A percentile compares a stretch with the other conserved stretches of the same genome.
phyloP scores from a whole-genome alignment of 345 rosid species.

The Trapa bicornis region DNA sequence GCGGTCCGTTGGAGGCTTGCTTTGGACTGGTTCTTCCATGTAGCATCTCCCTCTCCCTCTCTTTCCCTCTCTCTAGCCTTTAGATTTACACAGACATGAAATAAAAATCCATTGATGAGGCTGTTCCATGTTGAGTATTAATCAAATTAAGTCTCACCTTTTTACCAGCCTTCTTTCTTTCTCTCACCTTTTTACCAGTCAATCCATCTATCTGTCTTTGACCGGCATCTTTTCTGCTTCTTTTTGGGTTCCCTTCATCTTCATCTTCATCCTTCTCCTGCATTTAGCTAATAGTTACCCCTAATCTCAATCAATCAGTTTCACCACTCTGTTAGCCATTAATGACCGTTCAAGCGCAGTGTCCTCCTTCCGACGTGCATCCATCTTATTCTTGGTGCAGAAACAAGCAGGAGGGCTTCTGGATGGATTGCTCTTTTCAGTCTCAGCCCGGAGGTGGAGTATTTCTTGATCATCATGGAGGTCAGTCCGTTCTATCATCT shows the following conservation, averaged over 20 bases:
- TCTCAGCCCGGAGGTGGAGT: slow-evolving; percentile 17
- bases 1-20: too few species aligned
- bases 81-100: not conserved
- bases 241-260: slow-evolving; percentile 1
- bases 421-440: slow-evolving; percentile 24
- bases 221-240: slow-evolving; percentile 26
- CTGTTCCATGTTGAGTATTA: not conserved
- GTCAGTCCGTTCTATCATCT: slow-evolving; percentile 10
- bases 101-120: too few species aligned
- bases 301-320: not conserved
- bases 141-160: not conserved
- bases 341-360: slow-evolving; percentile 43
- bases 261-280: slow-evolving; percentile 25
- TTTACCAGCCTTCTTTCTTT: not conserved
- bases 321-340: not conserved
- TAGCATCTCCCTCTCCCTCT: not conserved
- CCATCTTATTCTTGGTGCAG: slow-evolving; percentile 6
- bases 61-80: too few species aligned
- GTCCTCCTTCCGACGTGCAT: slow-evolving; percentile 28
- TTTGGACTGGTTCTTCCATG: too few species aligned
- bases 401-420: slow-evolving; percentile 18
- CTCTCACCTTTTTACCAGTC: not conserved
- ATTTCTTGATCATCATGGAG: slow-evolving; percentile 32
- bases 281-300: not conserved
- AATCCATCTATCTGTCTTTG: not conserved